Evolutionary conservation across 2,329 filamentous ascomycete genomes (phyloP), one percentile per base, ranked within the genome.

Genomic region (Trichoderma oligosporum): DNA sequence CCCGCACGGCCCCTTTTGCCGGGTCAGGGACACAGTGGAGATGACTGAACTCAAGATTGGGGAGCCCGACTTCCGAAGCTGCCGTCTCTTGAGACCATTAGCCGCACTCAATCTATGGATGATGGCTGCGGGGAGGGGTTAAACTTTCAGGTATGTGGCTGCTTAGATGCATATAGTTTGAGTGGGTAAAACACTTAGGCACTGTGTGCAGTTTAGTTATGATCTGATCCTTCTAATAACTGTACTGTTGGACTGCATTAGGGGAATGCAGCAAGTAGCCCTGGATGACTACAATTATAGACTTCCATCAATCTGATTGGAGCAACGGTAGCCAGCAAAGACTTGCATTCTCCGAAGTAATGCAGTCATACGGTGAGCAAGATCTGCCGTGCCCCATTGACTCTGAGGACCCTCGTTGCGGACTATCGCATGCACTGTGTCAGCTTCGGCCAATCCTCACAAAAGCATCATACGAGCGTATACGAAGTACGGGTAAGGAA

Each of bases 351-450:
- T 22, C 14, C 35, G 35, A 20, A 25, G 33, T 20, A 22, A 27
- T 41, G 49, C 49, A 44, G 52, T 45, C 52, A 55, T 46, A 22
- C 52, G n/a, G n/a, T 7, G 16, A 45, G 31, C 39, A n/a, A 35
- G 27, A 33, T 20, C n/a, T 29, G 41, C 22, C 33, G 20, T 54
- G 22, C 4, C 9, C 24, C 52, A 20, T 12, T 38, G 16, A 22
- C 29, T 36, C 7, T n/a, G 41, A 18, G 22, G 20, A 18, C 7
- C 14, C 27, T 35, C 3, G 12, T 9, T 29, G 31, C 41, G 52
- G 52, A 35, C n/a, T 55, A 25, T 55, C 41, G 52, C 52, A 46
- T 41, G 41, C 52, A 55, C 52, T 55, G 52, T 55, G 41, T 55
- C 39, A 55, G 52, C 52, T 55, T 46, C 24, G 27, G 29, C 52